Base-by-base conservation (phyloP, 257 asterid species). In the Solanum chilense region DNA sequence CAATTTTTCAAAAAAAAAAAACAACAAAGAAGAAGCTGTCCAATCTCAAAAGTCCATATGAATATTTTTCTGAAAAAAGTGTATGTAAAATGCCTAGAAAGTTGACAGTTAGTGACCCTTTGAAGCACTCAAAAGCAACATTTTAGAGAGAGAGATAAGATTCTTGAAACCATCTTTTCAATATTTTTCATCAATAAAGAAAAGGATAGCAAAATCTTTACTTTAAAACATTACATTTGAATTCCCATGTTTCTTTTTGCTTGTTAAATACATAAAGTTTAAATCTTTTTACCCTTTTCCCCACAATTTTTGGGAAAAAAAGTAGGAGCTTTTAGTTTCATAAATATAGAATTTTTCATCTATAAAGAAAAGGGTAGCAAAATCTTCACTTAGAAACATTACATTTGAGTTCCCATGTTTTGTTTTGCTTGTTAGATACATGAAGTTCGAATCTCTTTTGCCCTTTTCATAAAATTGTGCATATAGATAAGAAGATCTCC, bases 121-220 rank as follows among this genome's bases (percentile, higher is more conserved):
- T 80, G 89, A 76, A 88, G 93, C 94, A 94, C 93, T 89, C 52
- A 87, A 91, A 91, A 91, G 88, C 92, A 82, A 87, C 93, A 84
- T 91, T 94, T 90, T 80, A 37, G 85, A 69, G 87, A 86, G 89
- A 86, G 49, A 42, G 64, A 56, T 10, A 7, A 71, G 42, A 89
- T 89, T 86, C 84, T 42, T 88, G 90, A 87, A 89, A 88, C 92
- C 98, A 93, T 94, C 94, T 96, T 92, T 92, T 93, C 82, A 87
- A 87, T 90, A 85, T 27, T 66, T 66, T 84, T 86, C 64, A 60
- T 75, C 82, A 74, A 74, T 41, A 41, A 42, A 42, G 44, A 70
- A 85, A 44, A 70, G 66, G n/a, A 23, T 25, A 42, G 5, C 56
- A 77, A 44, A 76, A 76, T 29, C 49, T 8, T 42, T 52, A 44